Percentiles rank a stretch among this genome's conserved stretches.
phyloP scores from a whole-genome alignment of 345 rosid species.

The Acer saccharum region DNA sequence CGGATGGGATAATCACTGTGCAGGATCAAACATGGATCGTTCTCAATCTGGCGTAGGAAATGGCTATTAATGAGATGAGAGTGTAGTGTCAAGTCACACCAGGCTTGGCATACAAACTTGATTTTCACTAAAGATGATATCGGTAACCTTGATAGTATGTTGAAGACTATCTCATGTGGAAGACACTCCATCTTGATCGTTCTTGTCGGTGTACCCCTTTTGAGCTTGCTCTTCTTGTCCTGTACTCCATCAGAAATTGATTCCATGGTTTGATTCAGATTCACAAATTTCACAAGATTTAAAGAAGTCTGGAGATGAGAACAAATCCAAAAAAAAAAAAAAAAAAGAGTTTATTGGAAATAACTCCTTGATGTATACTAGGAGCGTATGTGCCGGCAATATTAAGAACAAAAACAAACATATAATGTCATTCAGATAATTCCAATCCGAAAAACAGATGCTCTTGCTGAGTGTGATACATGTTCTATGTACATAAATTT shows the following conservation, averaged over 20 bases:
- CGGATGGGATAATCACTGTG: slow-evolving; percentile 42
- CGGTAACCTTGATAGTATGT: slow-evolving; percentile 38
- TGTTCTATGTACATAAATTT: no score
- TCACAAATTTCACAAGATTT: not conserved
- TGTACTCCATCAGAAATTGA: not conserved
- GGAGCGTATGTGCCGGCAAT: not conserved
- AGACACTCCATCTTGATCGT: slow-evolving; percentile 26
- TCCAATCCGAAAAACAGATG: not conserved
- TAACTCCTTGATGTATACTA: not conserved
- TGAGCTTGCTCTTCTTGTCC: not conserved
- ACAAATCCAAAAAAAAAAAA: not conserved
- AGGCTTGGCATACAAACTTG: slow-evolving; percentile 42
- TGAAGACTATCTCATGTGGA: slow-evolving; percentile 31
- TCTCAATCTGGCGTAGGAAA: slow-evolving; percentile 7
- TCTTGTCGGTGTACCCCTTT: not conserved
- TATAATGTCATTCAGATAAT: not conserved
- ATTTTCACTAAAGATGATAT: slow-evolving; percentile 35
- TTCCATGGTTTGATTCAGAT: not conserved
- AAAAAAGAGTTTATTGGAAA: not conserved
- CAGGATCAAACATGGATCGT: slow-evolving; percentile 44
- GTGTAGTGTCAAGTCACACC: slow-evolving; percentile 35
- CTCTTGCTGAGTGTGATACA: not conserved
- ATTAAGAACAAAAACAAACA: not conserved
- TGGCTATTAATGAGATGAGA: slow-evolving; percentile 25
- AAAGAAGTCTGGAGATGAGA: not conserved